A percentile compares a stretch with the other conserved stretches of the same genome.
Evolutionary conservation across 2,329 filamentous ascomycete genomes (phyloP).

Genomic region (Paraphaeosphaeria sporulosa): DNA sequence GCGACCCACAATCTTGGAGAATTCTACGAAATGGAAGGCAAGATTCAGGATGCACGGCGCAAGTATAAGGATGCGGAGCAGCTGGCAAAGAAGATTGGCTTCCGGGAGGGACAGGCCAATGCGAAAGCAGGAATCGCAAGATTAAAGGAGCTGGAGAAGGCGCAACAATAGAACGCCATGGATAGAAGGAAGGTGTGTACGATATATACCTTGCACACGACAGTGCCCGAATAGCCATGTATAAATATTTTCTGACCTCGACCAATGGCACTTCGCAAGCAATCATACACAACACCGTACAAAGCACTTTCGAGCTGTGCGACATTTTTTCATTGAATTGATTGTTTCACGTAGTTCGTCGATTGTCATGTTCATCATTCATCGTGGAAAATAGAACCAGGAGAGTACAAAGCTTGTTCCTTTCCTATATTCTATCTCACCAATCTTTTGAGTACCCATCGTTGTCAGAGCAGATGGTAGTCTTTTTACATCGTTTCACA

Average conservation of each 20-base stretch:
- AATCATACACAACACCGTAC: background rate
- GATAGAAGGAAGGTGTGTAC: background rate
- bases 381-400: too few relatives aligned
- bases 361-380: too few relatives aligned
- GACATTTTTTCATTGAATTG: too few relatives aligned
- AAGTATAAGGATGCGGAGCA: constrained; percentile 74
- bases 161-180: background rate
- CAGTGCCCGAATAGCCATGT: background rate
- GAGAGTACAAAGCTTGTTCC: too few relatives aligned
- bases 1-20: constrained; percentile 88
- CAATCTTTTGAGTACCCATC: too few relatives aligned
- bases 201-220: background rate
- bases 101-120: constrained; percentile 54
- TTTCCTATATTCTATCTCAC: too few relatives aligned
- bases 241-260: background rate
- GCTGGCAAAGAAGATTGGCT: constrained; percentile 60
- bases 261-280: background rate
- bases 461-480: too few relatives aligned
- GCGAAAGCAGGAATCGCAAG: constrained; percentile 52
- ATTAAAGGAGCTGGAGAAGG: constrained; percentile 34
- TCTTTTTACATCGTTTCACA: constrained; percentile 31
- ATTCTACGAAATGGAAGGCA: constrained; percentile 77
- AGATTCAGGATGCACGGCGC: constrained; percentile 68
- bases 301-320: background rate
- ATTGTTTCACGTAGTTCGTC: too few relatives aligned